Evolutionary conservation across 345 rosid genomes (phyloP).

Genomic region (Syzygium oleosum): DNA sequence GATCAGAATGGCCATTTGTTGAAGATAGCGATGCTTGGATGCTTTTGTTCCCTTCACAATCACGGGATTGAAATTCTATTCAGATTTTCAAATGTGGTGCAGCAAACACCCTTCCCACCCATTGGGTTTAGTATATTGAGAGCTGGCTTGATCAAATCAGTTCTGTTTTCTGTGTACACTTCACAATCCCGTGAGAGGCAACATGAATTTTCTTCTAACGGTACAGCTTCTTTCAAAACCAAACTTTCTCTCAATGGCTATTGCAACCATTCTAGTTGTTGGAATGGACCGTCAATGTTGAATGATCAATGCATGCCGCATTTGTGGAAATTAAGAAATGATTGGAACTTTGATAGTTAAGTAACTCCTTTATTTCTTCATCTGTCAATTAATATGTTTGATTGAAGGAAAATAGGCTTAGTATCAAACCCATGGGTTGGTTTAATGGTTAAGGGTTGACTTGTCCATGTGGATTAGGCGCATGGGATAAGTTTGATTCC

Average conservation of each 20-base stretch:
- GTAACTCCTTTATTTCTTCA: neutral
- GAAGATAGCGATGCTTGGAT: conserved; percentile 27
- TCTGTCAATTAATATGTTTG: neutral
- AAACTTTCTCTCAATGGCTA: neutral
- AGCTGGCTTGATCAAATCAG: conserved; percentile 37
- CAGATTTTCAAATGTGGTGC: conserved; percentile 32
- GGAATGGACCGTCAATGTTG: neutral
- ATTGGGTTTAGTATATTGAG: conserved; percentile 32
- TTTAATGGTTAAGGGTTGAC: neutral
- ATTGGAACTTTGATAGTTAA: neutral
- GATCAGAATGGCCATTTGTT: conserved; percentile 21
- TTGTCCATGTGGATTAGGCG: neutral
- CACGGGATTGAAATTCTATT: conserved; percentile 34
- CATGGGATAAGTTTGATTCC: neutral
- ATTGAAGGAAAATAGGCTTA: neutral
- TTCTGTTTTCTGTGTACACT: conserved; percentile 28
- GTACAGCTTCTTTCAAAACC: conserved; percentile 8
- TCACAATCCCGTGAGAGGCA: conserved; percentile 14
- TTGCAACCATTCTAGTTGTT: neutral
- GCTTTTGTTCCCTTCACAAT: conserved; percentile 29
- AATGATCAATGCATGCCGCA: neutral
- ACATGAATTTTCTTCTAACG: conserved; percentile 21
- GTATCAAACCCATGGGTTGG: neutral
- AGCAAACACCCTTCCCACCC: conserved; percentile 34
- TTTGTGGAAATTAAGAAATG: neutral